Base-by-base conservation (phyloP, 177 flowering plant genomes). In the Vitis hybrid region DNA sequence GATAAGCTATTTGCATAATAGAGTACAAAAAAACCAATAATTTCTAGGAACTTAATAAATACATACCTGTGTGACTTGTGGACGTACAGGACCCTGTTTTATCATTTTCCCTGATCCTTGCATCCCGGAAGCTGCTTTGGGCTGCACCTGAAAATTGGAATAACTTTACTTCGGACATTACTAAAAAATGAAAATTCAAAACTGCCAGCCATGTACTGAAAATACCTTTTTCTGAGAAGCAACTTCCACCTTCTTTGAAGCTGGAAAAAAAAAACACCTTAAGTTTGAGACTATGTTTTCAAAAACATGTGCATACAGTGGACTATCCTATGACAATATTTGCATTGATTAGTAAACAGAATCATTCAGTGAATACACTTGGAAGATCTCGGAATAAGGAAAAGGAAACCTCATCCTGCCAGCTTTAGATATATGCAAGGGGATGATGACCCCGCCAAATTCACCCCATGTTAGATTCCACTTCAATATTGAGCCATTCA, bases 171-270 rank as follows among this genome's bases (percentile, higher is more conserved):
- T 68, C 55, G 72, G 34, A 56, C 7, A 64, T 40, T 26, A 55
- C 48, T 64, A 2, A 51, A 56, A 1, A 45, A 12, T 5, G 18
- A 55, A 3, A 19, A 62, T 2, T 12, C 45, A 67, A 21, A 48
- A 30, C 5, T 5, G 13, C 2, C 51, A 21, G 15, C 13, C 56
- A 62, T 30, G 1, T 54, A 52, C n/a, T 55, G 30, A 79, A 64
- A 78, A 67, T 78, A 86, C 93, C 87, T 66, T 83, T 65, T 70
- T 71, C 70, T 60, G 75, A 73, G 84, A 78, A 68, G 82, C 66
- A 64, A 65, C 18, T 13, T 76, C 84, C 51, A 58, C 71, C 73
- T 72, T 83, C 73, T 77, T 84, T 40, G 72, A 65, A 72, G 88
- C 96, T 89, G 96, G 67, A 75, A 79, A 67, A 23, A 63, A 70